phyloP scores from a whole-genome alignment of 2,329 filamentous ascomycete genomes.

The Monilinia fructicola region DNA sequence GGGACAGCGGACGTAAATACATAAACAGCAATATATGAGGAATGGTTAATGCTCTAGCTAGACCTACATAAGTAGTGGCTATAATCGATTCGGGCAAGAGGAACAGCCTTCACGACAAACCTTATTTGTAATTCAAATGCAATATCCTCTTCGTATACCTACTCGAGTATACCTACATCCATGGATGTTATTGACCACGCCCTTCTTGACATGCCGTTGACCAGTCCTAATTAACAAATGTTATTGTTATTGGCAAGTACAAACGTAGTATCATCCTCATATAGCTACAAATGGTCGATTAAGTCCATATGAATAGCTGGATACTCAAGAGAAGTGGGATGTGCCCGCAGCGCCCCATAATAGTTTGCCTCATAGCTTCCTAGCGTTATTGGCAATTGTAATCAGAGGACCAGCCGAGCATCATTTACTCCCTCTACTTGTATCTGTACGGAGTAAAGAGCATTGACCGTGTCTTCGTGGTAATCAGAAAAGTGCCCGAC shows the following conservation, averaged over 20 bases:
- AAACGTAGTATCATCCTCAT: background rate
- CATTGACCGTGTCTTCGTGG: background rate
- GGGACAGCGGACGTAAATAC: background rate
- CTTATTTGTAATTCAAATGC: conserved; percentile 7
- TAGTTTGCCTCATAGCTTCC: background rate
- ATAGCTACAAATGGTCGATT: background rate
- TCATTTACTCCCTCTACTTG: background rate
- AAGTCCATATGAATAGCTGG: background rate
- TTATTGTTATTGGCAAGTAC: too few species aligned
- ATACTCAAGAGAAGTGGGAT: background rate
- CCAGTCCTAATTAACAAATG: too few species aligned
- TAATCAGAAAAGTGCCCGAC: background rate
- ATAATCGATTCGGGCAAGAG: background rate
- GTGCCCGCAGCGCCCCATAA: background rate
- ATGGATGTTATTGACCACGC: background rate
- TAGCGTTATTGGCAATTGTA: background rate
- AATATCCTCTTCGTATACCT: background rate
- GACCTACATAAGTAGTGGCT: background rate
- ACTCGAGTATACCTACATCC: too few species aligned
- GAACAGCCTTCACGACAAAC: background rate
- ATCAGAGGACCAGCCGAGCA: background rate
- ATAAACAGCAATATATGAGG: background rate
- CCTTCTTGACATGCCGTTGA: background rate
- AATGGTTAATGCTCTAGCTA: background rate
- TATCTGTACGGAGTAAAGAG: background rate